Evolutionary conservation across 805 yeast species (phyloP).

Genomic region (Phaffomyces antillensis): DNA sequence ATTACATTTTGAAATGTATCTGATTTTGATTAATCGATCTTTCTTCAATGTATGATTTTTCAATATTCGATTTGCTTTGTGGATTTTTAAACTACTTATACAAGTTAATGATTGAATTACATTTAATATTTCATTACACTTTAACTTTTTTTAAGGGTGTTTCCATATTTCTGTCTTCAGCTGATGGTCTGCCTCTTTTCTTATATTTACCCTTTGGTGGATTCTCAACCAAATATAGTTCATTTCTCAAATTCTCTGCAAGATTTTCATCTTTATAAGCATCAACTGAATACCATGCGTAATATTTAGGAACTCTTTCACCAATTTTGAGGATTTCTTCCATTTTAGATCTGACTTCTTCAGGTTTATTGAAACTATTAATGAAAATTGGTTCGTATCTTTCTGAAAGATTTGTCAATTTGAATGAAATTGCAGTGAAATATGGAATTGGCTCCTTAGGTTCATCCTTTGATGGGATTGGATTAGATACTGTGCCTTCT

Average conservation of each 20-base stretch:
- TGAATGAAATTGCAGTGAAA: conserved; percentile 60
- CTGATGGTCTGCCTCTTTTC: conserved; percentile 16
- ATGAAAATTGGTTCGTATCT: conserved; percentile 56
- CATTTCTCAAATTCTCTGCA: conserved; percentile 57
- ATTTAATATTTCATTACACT: background rate
- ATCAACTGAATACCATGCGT: conserved; percentile 81
- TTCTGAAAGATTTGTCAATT: conserved; percentile 56
- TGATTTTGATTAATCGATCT: too few relatives aligned
- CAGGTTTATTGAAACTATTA: conserved; percentile 55
- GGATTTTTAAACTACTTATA: background rate
- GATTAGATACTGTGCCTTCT: background rate
- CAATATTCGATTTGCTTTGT: too few relatives aligned
- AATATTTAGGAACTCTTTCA: conserved; percentile 48
- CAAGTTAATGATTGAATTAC: too few relatives aligned
- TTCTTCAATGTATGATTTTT: too few relatives aligned
- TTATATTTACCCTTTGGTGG: conserved; percentile 30
- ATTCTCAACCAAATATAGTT: conserved; percentile 47
- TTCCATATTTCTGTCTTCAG: background rate
- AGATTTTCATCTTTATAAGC: conserved; percentile 61
- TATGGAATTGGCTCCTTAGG: conserved; percentile 31
- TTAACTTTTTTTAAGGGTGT: background rate
- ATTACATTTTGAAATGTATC: too few relatives aligned
- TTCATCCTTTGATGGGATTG: conserved; percentile 6
- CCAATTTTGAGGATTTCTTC: conserved; percentile 52
- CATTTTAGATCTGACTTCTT: conserved; percentile 57